Conservation (phyloP, 352 stramenopile species). For the Achlya hypogyna region DNA sequence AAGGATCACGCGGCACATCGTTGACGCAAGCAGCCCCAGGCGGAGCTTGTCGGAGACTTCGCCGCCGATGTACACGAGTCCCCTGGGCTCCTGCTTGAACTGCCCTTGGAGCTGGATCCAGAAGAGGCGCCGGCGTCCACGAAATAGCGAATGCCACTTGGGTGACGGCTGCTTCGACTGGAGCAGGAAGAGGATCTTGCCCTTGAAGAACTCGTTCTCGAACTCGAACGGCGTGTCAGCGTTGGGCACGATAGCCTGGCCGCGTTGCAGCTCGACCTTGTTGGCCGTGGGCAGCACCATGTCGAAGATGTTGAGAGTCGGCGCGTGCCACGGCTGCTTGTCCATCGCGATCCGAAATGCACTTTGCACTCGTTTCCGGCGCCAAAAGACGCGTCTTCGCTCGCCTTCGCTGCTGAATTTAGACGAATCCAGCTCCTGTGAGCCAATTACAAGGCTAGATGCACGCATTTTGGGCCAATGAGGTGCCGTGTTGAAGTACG, state of each 20-base stretch:
- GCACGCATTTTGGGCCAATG: background rate
- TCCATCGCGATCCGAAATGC: background rate
- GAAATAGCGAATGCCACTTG: constrained; percentile 31
- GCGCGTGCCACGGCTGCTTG: constrained; percentile 10
- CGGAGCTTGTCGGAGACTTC: constrained; percentile 45
- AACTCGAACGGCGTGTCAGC: constrained; percentile 40
- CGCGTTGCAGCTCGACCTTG: background rate
- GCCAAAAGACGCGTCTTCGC: background rate
- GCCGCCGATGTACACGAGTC: constrained; percentile 54
- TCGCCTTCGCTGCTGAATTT: background rate
- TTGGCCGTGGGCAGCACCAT: background rate
- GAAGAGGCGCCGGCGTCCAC: constrained; percentile 41
- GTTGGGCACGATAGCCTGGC: constrained; percentile 30
- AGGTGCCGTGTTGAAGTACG: no score
- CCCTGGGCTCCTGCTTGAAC: constrained; percentile 47
- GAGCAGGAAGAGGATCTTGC: constrained; percentile 61
- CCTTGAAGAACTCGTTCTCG: constrained; percentile 71
- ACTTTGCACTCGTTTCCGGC: background rate
- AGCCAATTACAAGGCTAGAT: background rate
- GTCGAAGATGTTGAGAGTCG: constrained; percentile 9
- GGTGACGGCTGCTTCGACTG: constrained; percentile 24
- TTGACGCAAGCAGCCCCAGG: constrained; percentile 45
- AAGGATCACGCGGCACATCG: constrained; percentile 43
- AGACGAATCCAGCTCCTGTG: no score
- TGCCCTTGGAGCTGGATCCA: constrained; percentile 59